Conservation (phyloP, 371 early-diverging fungal species). For the Umbelopsis sp. region DNA sequence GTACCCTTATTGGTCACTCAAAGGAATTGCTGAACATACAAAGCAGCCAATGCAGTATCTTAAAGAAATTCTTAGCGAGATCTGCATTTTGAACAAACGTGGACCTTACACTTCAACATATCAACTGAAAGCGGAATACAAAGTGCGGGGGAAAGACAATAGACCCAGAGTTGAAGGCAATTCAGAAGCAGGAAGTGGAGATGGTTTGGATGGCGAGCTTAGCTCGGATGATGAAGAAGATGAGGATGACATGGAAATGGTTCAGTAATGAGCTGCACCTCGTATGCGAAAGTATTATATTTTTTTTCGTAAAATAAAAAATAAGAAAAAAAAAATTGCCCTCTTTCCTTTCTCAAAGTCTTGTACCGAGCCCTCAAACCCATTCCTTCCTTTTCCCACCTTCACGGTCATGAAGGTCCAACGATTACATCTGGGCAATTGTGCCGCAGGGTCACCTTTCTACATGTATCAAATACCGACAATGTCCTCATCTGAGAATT, state of each 20-base stretch:
- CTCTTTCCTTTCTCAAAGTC: not conserved
- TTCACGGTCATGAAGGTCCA: conserved; percentile 1
- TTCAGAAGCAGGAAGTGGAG: conserved; percentile 25
- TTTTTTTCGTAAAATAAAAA: not conserved
- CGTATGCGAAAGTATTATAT: not conserved
- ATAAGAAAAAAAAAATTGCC: not conserved
- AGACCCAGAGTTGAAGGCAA: conserved; percentile 41
- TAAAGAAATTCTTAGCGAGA: conserved; percentile 83
- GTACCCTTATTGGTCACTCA: conserved; percentile 85
- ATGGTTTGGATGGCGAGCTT: conserved; percentile 42
- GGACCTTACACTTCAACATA: conserved; percentile 86
- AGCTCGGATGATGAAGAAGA: conserved; percentile 50
- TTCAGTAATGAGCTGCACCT: conserved; percentile 20
- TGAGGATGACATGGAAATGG: conserved; percentile 52
- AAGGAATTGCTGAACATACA: conserved; percentile 82
- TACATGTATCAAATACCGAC: conserved; percentile 28
- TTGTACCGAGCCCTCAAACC: not conserved
- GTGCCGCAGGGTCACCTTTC: conserved; percentile 25
- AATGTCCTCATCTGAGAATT: conserved; percentile 26
- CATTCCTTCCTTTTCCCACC: conserved; percentile 9
- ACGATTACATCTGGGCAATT: conserved; percentile 18
- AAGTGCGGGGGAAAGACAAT: conserved; percentile 49
- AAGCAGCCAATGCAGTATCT: conserved; percentile 80
- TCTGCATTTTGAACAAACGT: conserved; percentile 80
- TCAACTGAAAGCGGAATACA: conserved; percentile 85